phyloP scores from a whole-genome alignment of 495 filamentous ascomycete genomes.

The Bacidia gigantensis region DNA sequence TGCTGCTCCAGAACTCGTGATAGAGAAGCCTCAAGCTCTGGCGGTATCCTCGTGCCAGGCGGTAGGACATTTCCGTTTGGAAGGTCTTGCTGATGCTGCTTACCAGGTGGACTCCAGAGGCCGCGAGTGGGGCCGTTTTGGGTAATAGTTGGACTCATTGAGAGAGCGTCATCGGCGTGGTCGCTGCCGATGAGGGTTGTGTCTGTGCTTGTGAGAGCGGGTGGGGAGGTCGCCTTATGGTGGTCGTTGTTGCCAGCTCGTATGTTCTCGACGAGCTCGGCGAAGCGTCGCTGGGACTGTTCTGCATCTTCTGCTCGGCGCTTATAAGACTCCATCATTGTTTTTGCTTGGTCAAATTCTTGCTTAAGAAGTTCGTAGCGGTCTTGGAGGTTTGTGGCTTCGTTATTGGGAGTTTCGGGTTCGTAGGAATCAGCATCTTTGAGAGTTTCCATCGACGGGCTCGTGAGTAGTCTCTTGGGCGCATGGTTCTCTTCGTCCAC shows the following conservation, averaged over 20 bases:
- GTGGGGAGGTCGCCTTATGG: background rate
- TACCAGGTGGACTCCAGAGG: background rate
- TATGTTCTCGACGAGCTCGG: conserved; percentile 79
- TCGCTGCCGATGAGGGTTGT: conserved; percentile 1
- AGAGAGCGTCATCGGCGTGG: background rate
- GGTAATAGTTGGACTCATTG: background rate
- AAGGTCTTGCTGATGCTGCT: background rate
- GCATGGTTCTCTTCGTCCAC: conserved; percentile 12
- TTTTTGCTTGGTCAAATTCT: conserved; percentile 72
- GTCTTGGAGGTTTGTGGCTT: conserved; percentile 25
- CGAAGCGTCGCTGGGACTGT: conserved; percentile 60
- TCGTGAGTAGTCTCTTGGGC: conserved; percentile 2
- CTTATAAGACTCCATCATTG: conserved; percentile 65
- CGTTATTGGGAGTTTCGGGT: conserved; percentile 23
- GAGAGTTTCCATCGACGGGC: conserved; percentile 10
- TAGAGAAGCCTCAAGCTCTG: conserved; percentile 27
- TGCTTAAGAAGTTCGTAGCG: conserved; percentile 53
- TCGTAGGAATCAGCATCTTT: conserved; percentile 5
- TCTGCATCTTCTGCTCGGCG: conserved; percentile 69
- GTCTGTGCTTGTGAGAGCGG: background rate
- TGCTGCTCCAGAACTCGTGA: conserved; percentile 30
- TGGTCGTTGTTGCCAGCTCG: conserved; percentile 24
- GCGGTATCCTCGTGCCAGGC: conserved; percentile 12
- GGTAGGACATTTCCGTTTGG: conserved; percentile 10
- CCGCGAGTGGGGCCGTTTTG: background rate